Base-by-base conservation (phyloP, 257 asterid genomes). In the Gentiana macrophylla region DNA sequence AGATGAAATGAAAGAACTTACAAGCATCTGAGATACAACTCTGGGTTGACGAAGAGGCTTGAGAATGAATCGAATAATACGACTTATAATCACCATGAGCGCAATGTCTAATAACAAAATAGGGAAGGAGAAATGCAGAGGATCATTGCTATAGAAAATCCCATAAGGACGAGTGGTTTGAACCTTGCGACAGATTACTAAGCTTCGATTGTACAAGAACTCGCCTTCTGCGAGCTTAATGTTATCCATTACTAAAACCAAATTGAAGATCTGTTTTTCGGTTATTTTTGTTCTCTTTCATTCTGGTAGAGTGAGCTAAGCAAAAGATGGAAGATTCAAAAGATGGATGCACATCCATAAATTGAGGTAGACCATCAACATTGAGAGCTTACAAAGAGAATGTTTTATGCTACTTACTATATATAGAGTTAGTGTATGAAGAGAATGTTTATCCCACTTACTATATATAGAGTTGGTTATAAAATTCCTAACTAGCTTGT, bases 71-170 rank as follows among this genome's bases (percentile, higher is more conserved):
- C 44, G 56, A 36, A 76, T 72, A 54, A 66, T 50, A 55, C 49
- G 49, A 41, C 57, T 13, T 2, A 71, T 60, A 32, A 76, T 69
- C 11, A 76, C 24, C 24, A 32, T 8, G 74, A 62, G 47, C 66
- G 70, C 59, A 72, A 76, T 4, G 66, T 61, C 33, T 63, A 52
- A n/a, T 24, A 24, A 24, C 24, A 76, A 55, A 59, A 72, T 79
- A 47, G 79, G 76, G 12, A 56, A 60, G 2, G 69, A 47, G 53
- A 51, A 76, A n/a, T 69, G 71, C 1, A 72, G 63, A 32, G 79
- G 79, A 35, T 56, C 24, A 35, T 82, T 59, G 49, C 98, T 97
- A 54, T 81, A 81, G 79, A 85, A 90, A 50, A 85, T 32, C n/a
- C 98, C 94, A n/a, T 70, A 71, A 56, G 82, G 52, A 47, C 75